A percentile compares a stretch with the other conserved stretches of the same genome.
phyloP scores from a whole-genome alignment of 371 early-diverging fungal species.

The Mucor lusitanicus region DNA sequence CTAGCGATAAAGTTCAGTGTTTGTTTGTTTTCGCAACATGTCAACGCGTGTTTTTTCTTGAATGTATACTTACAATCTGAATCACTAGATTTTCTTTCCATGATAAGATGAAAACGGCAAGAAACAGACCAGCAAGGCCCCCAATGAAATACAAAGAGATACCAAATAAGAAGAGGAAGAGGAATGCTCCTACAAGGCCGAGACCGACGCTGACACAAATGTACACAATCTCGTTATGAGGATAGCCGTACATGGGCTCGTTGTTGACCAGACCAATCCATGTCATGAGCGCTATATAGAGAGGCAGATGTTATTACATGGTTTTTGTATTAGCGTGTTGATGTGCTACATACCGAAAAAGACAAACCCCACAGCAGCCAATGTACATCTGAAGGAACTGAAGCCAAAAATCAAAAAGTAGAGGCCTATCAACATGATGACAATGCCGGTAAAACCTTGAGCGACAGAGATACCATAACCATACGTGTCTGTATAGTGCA shows the following conservation, averaged over 20 bases:
- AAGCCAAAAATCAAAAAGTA: conserved; percentile 40
- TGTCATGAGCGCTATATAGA: conserved; percentile 30
- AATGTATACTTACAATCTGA: conserved; percentile 36
- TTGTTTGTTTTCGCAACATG: neutral
- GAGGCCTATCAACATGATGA: conserved; percentile 33
- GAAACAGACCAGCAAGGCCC: conserved; percentile 40
- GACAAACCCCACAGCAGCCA: conserved; percentile 38
- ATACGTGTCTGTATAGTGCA: conserved; percentile 28
- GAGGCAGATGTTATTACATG: neutral
- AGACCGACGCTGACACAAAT: conserved; percentile 24
- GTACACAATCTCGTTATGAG: conserved; percentile 32
- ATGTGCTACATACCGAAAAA: conserved; percentile 32
- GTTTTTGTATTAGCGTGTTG: no score
- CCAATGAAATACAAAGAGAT: conserved; percentile 45
- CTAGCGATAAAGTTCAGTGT: conserved; percentile 15
- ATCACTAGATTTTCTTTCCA: conserved; percentile 52
- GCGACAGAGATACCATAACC: conserved; percentile 36
- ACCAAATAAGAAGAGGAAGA: conserved; percentile 29
- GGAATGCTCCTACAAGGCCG: conserved; percentile 31
- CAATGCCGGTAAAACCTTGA: conserved; percentile 36
- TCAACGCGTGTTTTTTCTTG: neutral
- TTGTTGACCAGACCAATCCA: conserved; percentile 47
- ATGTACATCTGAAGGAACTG: conserved; percentile 30
- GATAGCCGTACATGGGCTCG: conserved; percentile 35
- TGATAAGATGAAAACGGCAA: conserved; percentile 50